Conservation (phyloP, 805 yeast genomes). For the Myxozyma geophila region DNA sequence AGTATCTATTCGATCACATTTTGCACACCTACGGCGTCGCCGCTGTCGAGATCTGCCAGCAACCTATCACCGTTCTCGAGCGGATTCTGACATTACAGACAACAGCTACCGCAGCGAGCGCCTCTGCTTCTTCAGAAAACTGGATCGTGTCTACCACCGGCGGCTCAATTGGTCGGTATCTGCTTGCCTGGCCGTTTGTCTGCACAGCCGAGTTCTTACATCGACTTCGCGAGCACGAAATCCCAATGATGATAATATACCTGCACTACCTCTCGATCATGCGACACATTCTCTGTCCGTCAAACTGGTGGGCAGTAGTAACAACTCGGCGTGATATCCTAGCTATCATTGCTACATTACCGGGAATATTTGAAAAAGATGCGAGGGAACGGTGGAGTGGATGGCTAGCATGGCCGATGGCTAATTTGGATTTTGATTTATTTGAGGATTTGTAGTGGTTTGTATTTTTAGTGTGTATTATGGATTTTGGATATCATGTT, state of each 20-base stretch:
- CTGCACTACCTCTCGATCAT: constrained; percentile 17
- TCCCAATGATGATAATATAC: constrained; percentile 10
- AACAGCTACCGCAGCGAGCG: not conserved
- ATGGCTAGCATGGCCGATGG: constrained; percentile 19
- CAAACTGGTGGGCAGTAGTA: constrained; percentile 19
- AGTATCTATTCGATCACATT: constrained; percentile 9
- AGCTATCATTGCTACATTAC: constrained; percentile 11
- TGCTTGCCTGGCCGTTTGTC: constrained; percentile 20
- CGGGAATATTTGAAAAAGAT: not conserved
- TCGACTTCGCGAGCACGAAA: constrained; percentile 9
- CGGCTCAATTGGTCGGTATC: constrained; percentile 13
- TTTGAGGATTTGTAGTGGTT: not conserved
- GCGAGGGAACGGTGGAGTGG: constrained; percentile 14
- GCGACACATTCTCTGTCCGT: constrained; percentile 5
- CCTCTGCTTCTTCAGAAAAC: constrained; percentile 4
- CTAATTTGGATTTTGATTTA: constrained; percentile 17
- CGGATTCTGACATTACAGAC: constrained; percentile 13
- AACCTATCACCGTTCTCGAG: constrained; percentile 20
- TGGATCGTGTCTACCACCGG: constrained; percentile 10
- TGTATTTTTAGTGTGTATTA: not conserved
- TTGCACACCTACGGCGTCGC: not conserved
- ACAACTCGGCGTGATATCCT: constrained; percentile 17
- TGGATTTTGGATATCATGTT: not conserved
- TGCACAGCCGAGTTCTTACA: constrained; percentile 7
- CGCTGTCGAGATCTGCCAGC: not conserved